Evolutionary conservation across 2,329 filamentous ascomycete species (phyloP).

Genomic region (Pseudogymnoascus sp.): DNA sequence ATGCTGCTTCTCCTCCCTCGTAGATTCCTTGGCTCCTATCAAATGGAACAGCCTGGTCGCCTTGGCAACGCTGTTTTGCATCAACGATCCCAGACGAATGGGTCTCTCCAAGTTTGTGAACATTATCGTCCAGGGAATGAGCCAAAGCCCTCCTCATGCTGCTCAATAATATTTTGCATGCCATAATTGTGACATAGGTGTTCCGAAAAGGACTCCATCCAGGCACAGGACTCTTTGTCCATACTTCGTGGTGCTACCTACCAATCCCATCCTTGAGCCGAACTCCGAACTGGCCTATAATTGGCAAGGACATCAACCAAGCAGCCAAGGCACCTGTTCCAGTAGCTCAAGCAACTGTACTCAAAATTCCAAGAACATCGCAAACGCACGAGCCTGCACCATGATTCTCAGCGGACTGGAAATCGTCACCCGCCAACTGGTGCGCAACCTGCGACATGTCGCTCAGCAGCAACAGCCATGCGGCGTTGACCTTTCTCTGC

Average conservation of each 20-base stretch:
- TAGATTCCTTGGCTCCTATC: neutral
- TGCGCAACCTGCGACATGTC: conserved; percentile 18
- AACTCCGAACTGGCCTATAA: neutral
- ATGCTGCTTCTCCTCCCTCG: neutral
- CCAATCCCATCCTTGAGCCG: too few species aligned
- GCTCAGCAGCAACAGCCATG: conserved; percentile 27
- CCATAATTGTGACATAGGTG: neutral
- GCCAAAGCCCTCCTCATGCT: neutral
- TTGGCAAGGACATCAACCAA: neutral
- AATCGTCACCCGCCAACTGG: conserved; percentile 18
- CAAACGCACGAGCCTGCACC: neutral
- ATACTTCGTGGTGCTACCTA: too few species aligned
- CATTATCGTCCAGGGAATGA: neutral
- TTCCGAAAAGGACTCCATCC: neutral
- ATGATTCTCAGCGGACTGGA: conserved; percentile 13
- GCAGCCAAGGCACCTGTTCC: neutral
- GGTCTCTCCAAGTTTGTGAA: neutral
- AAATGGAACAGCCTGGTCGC: neutral
- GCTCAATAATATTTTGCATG: too few species aligned
- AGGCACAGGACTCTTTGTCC: too few species aligned
- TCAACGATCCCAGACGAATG: neutral
- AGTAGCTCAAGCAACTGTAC: neutral
- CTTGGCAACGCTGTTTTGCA: neutral
- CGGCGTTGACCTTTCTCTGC: conserved; percentile 27
- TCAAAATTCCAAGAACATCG: neutral